phyloP scores from a whole-genome alignment of 495 filamentous ascomycete species.

The Rusavskia elegans region DNA sequence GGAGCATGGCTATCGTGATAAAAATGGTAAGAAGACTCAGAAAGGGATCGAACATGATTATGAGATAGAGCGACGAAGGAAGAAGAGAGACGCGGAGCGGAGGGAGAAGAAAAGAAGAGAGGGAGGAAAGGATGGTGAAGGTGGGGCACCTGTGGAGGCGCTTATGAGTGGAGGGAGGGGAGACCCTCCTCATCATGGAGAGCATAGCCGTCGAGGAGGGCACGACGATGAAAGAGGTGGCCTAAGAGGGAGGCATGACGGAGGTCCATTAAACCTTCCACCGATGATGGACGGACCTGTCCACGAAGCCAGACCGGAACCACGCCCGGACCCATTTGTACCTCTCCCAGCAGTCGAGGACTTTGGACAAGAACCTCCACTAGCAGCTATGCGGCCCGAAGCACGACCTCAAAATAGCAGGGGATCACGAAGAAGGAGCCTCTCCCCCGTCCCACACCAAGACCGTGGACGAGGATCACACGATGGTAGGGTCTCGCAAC shows the following conservation, averaged over 20 bases:
- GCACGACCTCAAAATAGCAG: background rate
- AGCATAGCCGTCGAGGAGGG: no score
- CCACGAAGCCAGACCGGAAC: no score
- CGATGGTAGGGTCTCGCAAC: background rate
- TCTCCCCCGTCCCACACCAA: no score
- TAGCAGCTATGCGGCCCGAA: background rate
- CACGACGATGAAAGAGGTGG: no score
- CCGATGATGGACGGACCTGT: no score
- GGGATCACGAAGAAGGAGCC: no score
- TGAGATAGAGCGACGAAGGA: background rate
- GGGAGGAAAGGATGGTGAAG: background rate
- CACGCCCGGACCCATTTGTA: no score
- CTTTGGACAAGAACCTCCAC: no score
- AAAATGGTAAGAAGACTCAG: background rate
- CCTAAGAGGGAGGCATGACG: no score
- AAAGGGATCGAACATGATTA: background rate
- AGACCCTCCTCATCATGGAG: no score
- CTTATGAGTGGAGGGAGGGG: background rate
- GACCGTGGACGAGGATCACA: background rate
- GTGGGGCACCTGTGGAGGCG: background rate
- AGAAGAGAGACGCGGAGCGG: background rate
- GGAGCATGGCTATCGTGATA: background rate
- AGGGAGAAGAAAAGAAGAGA: background rate
- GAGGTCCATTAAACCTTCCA: no score
- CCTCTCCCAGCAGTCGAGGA: no score